Percentiles rank a stretch among this genome's conserved stretches.
Evolutionary conservation across 306 rosid species (phyloP).

Genomic region (Vicia villosa): DNA sequence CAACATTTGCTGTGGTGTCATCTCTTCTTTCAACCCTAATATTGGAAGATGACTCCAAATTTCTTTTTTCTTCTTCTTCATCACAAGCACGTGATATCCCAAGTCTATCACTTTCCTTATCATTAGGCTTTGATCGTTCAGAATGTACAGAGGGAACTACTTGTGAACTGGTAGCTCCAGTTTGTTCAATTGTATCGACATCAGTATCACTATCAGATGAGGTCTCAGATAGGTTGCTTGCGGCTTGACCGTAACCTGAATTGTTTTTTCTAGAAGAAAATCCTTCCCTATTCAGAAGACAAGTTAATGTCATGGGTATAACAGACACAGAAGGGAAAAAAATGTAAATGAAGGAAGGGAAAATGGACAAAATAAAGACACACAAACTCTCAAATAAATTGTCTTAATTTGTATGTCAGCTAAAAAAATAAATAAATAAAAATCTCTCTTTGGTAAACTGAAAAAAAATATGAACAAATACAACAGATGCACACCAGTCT

Average conservation of each 20-base stretch:
- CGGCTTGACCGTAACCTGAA: slow-evolving; percentile 56
- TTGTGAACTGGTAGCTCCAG: slow-evolving; percentile 50
- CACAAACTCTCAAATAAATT: neutral
- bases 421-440: slow-evolving; percentile 17
- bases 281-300: slow-evolving; percentile 75
- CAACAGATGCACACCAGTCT: slow-evolving; percentile 5
- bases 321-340: slow-evolving; percentile 13
- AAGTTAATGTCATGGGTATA: slow-evolving; percentile 19
- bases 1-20: slow-evolving; percentile 42
- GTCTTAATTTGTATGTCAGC: slow-evolving; percentile 7
- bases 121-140: slow-evolving; percentile 47
- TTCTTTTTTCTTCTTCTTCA: slow-evolving; percentile 48
- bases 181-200: slow-evolving; percentile 47
- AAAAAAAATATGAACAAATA: slow-evolving; percentile 32
- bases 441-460: neutral
- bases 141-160: slow-evolving; percentile 44
- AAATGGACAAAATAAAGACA: neutral
- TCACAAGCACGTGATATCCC: slow-evolving; percentile 46
- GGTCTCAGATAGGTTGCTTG: slow-evolving; percentile 55
- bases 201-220: slow-evolving; percentile 47
- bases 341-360: slow-evolving; percentile 1
- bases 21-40: slow-evolving; percentile 42
- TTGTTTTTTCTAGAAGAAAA: slow-evolving; percentile 66
- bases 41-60: slow-evolving; percentile 36
- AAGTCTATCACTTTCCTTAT: slow-evolving; percentile 41